A percentile compares a stretch with the other conserved stretches of the same genome.
Evolutionary conservation across 192 early-diverging fungal genomes (phyloP).

Genomic region (Lobulomyces angularis): DNA sequence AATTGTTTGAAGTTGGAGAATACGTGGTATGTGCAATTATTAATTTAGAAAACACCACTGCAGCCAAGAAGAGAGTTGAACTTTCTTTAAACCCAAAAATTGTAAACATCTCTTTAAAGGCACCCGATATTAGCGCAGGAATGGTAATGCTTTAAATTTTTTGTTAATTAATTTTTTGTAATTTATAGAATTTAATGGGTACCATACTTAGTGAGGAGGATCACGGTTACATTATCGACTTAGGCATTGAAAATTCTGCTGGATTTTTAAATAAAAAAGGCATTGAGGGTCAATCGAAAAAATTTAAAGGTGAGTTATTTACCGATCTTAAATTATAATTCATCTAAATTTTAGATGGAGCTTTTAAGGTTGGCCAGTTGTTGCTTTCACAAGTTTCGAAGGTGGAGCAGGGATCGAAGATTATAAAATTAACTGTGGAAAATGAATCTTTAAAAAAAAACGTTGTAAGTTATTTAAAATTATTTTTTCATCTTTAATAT

Average conservation of each 20-base stretch:
- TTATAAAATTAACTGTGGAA: constrained; percentile 49
- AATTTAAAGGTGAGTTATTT: constrained; percentile 9
- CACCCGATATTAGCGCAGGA: constrained; percentile 56
- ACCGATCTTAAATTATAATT: constrained; percentile 2
- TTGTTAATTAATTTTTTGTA: constrained; percentile 1
- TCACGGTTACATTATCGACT: constrained; percentile 75
- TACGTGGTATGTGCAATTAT: constrained; percentile 62
- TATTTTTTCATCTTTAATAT: constrained; percentile 2
- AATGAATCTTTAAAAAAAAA: background rate
- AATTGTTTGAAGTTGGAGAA: constrained; percentile 72
- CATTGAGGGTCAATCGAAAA: constrained; percentile 47
- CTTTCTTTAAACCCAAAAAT: constrained; percentile 66
- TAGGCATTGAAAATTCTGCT: constrained; percentile 54
- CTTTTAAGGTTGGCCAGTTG: constrained; percentile 62
- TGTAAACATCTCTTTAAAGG: constrained; percentile 59
- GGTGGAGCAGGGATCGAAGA: constrained; percentile 47
- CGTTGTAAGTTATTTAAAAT: constrained; percentile 1
- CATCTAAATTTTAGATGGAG: constrained; percentile 11
- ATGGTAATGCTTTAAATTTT: constrained; percentile 24
- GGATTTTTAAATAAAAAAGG: constrained; percentile 66
- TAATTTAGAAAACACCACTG: constrained; percentile 25
- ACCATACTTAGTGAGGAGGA: constrained; percentile 77
- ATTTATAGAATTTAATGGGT: constrained; percentile 37
- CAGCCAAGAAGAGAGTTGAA: constrained; percentile 45
- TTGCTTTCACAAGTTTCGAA: constrained; percentile 52